Base-by-base conservation (phyloP, 352 stramenopile genomes). In the Pythium aphanidermatum region DNA sequence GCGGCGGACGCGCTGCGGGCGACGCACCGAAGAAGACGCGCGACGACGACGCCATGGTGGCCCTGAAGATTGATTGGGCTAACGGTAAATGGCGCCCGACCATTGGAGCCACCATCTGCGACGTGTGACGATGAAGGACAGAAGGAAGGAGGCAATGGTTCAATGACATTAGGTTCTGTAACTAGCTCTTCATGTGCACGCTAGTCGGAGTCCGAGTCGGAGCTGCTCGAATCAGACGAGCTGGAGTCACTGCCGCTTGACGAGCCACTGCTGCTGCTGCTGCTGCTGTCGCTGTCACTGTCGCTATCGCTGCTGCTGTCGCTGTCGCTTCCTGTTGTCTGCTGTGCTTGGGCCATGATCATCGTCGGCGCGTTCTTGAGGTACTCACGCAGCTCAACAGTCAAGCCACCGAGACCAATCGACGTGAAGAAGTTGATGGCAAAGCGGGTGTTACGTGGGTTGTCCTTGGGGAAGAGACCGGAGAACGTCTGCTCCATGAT, bases 371-470 rank as follows among this genome's bases (percentile, higher is more conserved):
- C 92, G 58, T 97, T 97, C 78, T 98, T 98, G 12, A 99, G 69
- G 66, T 96, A 96, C 54, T 98, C 86, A 26, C 96, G 86, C 45
- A 99, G 76, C 12, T 90, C 89, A 39, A 98, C 97, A 5, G 97
- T 99, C 17, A 99, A 75, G 2, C 95, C 96, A 23, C 96, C 97
- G 14, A 99, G 75, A 57, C 96, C 96, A 47, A 99, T 99, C 7
- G 83, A 96, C 28, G 97, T 99, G 74, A 99, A 99, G 64, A 99
- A 99, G 55, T 99, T 99, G 77, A 99, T 99, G 4, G 96, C 95
- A 55, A 99, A 99, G 16, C 96, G 90, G 43, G 95, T 99, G 66
- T 98, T 98, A 33, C 95, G 86, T 14, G 96, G 86, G 48, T 98
- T 98, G 51, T 98, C 95, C 44, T 85, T 97, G 1, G 97, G 96